phyloP scores from a whole-genome alignment of 73 alveolate species.

The Urostyla sp. region DNA sequence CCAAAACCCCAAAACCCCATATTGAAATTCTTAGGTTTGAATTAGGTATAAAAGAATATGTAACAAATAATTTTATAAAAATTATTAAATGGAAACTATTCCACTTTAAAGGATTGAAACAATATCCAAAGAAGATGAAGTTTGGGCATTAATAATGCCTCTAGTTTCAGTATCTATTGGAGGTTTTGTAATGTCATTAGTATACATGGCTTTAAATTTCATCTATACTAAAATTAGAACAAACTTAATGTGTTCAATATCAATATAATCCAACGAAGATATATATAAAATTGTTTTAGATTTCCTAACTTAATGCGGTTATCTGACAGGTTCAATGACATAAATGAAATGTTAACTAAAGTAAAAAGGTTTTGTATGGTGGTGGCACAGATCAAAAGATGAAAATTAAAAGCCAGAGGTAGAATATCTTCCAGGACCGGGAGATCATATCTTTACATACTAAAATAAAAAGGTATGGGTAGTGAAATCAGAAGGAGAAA shows the following conservation, averaged over 20 bases:
- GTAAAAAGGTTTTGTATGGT: conserved; percentile 33
- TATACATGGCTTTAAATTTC: conserved; percentile 42
- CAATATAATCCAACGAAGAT: conserved; percentile 10
- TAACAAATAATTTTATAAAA: no score
- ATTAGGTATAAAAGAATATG: no score
- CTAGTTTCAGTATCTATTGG: conserved; percentile 38
- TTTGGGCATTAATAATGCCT: conserved; percentile 13
- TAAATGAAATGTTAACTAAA: conserved; percentile 46
- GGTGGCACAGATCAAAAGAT: conserved; percentile 50
- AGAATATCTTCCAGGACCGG: conserved; percentile 62
- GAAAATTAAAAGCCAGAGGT: conserved; percentile 61
- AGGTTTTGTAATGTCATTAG: conserved; percentile 46
- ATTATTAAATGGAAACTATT: no score
- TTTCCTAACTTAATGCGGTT: conserved; percentile 10
- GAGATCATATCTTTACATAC: conserved; percentile 49
- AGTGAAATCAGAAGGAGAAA: conserved; percentile 42
- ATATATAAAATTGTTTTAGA: conserved; percentile 17
- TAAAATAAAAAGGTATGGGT: conserved; percentile 58
- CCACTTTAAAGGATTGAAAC: no score
- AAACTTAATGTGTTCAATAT: conserved; percentile 45
- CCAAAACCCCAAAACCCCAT: no score
- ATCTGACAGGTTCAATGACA: conserved; percentile 35
- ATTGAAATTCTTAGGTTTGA: no score
- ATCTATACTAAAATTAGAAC: conserved; percentile 18
- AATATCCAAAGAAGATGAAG: no score